phyloP scores from a whole-genome alignment of 164 flowering plant species.

The Protea cynaroides region DNA sequence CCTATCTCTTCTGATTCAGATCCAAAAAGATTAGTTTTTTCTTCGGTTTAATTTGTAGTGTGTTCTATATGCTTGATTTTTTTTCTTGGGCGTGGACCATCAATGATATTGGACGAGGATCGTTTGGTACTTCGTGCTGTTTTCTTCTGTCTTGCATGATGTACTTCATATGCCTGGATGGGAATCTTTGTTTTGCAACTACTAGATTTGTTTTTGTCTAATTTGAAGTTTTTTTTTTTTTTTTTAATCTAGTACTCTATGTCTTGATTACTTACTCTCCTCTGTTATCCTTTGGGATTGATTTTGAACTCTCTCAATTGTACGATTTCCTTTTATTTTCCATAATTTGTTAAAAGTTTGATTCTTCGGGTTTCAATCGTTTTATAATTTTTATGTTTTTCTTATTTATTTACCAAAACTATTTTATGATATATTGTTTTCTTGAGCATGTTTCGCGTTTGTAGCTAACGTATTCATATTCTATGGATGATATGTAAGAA shows the following conservation, averaged over 20 bases:
- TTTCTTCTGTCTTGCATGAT: too few relatives aligned
- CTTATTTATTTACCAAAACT: too few relatives aligned
- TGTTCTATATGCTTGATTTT: not conserved
- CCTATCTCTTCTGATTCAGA: not conserved
- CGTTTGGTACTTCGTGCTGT: too few relatives aligned
- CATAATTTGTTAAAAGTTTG: too few relatives aligned
- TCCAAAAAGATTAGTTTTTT: not conserved
- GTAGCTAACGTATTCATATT: not conserved
- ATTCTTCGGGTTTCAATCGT: too few relatives aligned
- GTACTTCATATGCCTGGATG: not conserved
- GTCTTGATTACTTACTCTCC: too few relatives aligned
- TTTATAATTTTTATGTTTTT: too few relatives aligned
- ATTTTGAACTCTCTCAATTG: too few relatives aligned
- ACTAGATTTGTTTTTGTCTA: not conserved
- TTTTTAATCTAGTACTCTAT: not conserved
- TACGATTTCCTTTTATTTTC: too few relatives aligned
- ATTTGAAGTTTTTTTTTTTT: not conserved
- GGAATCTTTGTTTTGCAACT: not conserved
- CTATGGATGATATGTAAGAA: not conserved
- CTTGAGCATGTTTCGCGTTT: not conserved
- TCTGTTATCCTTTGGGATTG: too few relatives aligned
- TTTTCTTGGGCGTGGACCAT: not conserved
- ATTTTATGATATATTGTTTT: not conserved
- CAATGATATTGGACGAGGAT: not conserved
- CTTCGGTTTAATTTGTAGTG: not conserved